Conservation (phyloP, 257 asterid genomes). For the Nicotiana benthamiana region DNA sequence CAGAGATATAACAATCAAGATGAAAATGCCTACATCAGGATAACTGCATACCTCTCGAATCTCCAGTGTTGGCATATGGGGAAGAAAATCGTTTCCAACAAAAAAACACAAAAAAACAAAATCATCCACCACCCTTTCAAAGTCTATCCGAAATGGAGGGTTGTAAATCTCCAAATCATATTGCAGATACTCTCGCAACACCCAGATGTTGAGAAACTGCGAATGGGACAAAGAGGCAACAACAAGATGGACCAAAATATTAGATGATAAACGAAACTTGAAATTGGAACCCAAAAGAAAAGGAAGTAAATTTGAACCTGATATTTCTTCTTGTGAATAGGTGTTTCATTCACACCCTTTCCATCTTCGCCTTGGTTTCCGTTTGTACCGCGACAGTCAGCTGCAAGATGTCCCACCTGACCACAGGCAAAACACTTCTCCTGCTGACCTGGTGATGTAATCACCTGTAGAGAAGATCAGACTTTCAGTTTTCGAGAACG, state of each 20-base stretch:
- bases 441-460: constrained; percentile 70
- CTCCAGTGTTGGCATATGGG: constrained; percentile 96
- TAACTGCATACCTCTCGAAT: constrained; percentile 76
- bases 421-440: constrained; percentile 89
- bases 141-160: constrained; percentile 68
- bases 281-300: constrained; percentile 4
- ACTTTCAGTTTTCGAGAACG: background rate
- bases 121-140: constrained; percentile 95
- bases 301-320: constrained; percentile 51
- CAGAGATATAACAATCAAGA: background rate
- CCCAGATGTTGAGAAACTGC: constrained; percentile 89
- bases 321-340: constrained; percentile 77
- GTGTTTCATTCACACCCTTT: constrained; percentile 42
- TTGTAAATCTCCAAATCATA: constrained; percentile 64
- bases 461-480: constrained; percentile 41
- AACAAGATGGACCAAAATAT: constrained; percentile 15
- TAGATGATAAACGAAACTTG: background rate
- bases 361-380: constrained; percentile 30
- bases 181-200: constrained; percentile 82
- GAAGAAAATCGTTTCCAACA: constrained; percentile 98
- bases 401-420: constrained; percentile 86
- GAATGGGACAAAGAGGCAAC: constrained; percentile 18
- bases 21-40: background rate
- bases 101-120: constrained; percentile 88
- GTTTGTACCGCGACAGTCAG: constrained; percentile 56